These are phyloP conservation scores for Diaporthe longicolla DNA, from an alignment of 2,329 filamentous ascomycete genomes.

Conservation along the genomic window DNA sequence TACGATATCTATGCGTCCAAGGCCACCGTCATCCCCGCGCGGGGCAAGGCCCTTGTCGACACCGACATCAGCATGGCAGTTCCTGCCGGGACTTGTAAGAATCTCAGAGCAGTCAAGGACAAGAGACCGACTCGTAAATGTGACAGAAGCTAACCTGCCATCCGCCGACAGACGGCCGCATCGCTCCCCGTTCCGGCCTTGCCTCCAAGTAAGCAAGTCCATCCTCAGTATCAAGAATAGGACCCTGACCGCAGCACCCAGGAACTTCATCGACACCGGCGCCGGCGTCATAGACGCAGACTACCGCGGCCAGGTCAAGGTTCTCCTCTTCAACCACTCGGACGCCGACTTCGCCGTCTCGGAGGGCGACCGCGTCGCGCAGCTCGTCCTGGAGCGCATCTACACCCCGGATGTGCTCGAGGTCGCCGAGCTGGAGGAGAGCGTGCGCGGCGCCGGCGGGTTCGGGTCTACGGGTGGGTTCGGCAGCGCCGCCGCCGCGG, in stretches of 20 bases:
- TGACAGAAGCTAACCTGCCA: not conserved
- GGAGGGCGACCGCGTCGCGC: conserved; percentile 91
- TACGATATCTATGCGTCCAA: conserved; percentile 92
- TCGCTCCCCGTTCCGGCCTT: conserved; percentile 91
- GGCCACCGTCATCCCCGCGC: conserved; percentile 81
- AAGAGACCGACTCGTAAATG: not conserved
- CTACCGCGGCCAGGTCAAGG: conserved; percentile 94
- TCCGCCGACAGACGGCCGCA: conserved; percentile 78
- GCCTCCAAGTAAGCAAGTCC: conserved; percentile 73
- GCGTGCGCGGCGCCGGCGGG: conserved; percentile 89
- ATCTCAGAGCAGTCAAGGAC: not conserved
- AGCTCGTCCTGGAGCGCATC: conserved; percentile 94
- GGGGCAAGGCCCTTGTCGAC: conserved; percentile 88
- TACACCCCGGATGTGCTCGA: conserved; percentile 94
- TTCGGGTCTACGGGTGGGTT: conserved; percentile 86
- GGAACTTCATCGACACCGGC: conserved; percentile 93
- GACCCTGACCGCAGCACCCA: not conserved
- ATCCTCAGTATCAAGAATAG: too few species aligned
- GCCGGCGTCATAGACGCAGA: conserved; percentile 98
- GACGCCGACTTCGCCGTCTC: conserved; percentile 86
- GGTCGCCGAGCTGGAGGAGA: conserved; percentile 89
- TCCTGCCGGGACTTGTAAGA: conserved; percentile 88
- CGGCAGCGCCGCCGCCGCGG: conserved; percentile 1
- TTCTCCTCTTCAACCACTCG: conserved; percentile 93
- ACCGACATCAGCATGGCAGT: conserved; percentile 94